Evolutionary conservation across 192 early-diverging fungal genomes (phyloP).

Genomic region (Mortierella antarctica): DNA sequence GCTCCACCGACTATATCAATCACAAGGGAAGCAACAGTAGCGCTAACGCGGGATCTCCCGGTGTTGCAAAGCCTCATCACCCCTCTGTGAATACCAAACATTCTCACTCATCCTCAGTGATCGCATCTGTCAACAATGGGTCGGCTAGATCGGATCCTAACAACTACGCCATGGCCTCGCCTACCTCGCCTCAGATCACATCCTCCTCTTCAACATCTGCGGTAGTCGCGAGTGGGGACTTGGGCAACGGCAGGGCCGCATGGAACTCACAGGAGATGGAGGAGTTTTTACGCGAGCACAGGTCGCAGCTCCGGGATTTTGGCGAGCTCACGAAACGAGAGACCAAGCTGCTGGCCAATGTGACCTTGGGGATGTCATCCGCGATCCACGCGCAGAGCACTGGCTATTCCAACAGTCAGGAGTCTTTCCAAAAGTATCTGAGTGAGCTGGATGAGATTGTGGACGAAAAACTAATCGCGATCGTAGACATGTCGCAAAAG

Average conservation of each 20-base stretch:
- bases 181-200: slow-evolving; percentile 19
- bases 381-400: slow-evolving; percentile 18
- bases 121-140: slow-evolving; percentile 4
- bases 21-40: slow-evolving; percentile 17
- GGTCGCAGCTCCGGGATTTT: slow-evolving; percentile 71
- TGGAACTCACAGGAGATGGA: slow-evolving; percentile 58
- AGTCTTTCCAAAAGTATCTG: slow-evolving; percentile 57
- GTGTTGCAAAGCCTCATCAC: slow-evolving; percentile 3
- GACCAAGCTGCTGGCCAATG: slow-evolving; percentile 70
- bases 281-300: slow-evolving; percentile 70
- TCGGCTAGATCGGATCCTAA: neutral
- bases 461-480: slow-evolving; percentile 64
- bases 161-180: slow-evolving; percentile 18
- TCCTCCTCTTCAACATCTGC: neutral
- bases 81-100: slow-evolving; percentile 38
- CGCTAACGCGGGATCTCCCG: neutral
- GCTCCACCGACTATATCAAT: slow-evolving; percentile 31
- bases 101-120: slow-evolving; percentile 3
- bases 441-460: slow-evolving; percentile 68
- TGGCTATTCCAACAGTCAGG: slow-evolving; percentile 18
- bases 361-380: slow-evolving; percentile 68
- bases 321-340: slow-evolving; percentile 73
- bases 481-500: slow-evolving; percentile 53
- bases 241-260: neutral
- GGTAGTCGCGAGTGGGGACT: neutral